Evolutionary conservation across 2,329 filamentous ascomycete genomes (phyloP).

Genomic region (Aspergillus glaucus): DNA sequence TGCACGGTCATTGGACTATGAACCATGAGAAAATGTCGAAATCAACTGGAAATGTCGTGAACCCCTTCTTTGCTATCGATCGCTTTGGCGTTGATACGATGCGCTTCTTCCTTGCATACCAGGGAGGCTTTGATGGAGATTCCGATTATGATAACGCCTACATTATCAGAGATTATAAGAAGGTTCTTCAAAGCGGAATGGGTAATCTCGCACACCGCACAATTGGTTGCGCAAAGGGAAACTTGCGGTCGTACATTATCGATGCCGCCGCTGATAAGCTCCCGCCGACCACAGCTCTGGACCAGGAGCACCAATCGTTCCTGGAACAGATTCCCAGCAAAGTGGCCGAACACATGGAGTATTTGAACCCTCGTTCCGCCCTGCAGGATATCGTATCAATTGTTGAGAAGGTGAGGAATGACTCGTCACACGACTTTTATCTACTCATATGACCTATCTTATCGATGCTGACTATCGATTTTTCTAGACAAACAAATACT

Average conservation of each 20-base stretch:
- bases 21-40: slow-evolving; percentile 94
- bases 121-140: slow-evolving; percentile 71
- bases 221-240: slow-evolving; percentile 63
- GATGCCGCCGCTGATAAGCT: slow-evolving; percentile 24
- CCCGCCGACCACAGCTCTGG: slow-evolving; percentile 21
- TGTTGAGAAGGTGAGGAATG: slow-evolving; percentile 50
- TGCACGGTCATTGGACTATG: slow-evolving; percentile 94
- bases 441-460: slow-evolving; percentile 5
- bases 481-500: slow-evolving; percentile 58
- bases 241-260: slow-evolving; percentile 54
- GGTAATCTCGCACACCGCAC: slow-evolving; percentile 75
- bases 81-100: slow-evolving; percentile 82
- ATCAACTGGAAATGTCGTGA: slow-evolving; percentile 88
- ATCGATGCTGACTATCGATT: not conserved
- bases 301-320: slow-evolving; percentile 32
- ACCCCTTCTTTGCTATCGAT: slow-evolving; percentile 85
- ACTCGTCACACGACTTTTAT: not conserved
- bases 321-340: slow-evolving; percentile 36
- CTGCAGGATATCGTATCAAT: slow-evolving; percentile 59
- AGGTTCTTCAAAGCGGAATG: slow-evolving; percentile 66
- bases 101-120: slow-evolving; percentile 79
- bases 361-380: slow-evolving; percentile 59
- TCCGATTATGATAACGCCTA: slow-evolving; percentile 75
- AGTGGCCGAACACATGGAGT: slow-evolving; percentile 54
- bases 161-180: slow-evolving; percentile 72